Evolutionary conservation across 768 basidiomycete genomes (phyloP).

Genomic region (Tricholoma terreum): DNA sequence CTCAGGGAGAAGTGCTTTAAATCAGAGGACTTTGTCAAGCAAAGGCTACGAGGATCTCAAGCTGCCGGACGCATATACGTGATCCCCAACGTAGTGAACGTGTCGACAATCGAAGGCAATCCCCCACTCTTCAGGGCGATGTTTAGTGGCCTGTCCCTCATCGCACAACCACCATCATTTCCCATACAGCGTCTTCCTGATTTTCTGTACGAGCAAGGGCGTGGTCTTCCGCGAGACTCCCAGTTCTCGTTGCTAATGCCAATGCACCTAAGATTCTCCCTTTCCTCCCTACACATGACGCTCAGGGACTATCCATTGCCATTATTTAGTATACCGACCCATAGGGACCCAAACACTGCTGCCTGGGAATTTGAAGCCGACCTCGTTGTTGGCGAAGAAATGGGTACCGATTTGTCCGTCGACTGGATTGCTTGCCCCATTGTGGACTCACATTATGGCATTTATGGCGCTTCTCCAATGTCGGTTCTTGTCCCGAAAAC

Average conservation of each 20-base stretch:
- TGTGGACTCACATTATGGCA: slow-evolving; percentile 51
- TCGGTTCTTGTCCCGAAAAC: slow-evolving; percentile 77
- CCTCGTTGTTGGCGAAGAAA: slow-evolving; percentile 85
- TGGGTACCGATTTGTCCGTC: slow-evolving; percentile 63
- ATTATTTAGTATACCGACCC: slow-evolving; percentile 66
- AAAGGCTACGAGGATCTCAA: slow-evolving; percentile 40
- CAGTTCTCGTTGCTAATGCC: slow-evolving; percentile 81
- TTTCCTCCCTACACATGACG: slow-evolving; percentile 56
- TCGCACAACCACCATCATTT: slow-evolving; percentile 60
- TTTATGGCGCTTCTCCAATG: slow-evolving; percentile 50
- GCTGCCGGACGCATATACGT: slow-evolving; percentile 23
- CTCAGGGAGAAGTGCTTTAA: slow-evolving; percentile 43
- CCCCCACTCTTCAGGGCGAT: slow-evolving; percentile 73
- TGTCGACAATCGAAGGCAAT: slow-evolving; percentile 28
- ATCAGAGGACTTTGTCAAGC: slow-evolving; percentile 46
- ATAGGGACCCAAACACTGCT: slow-evolving; percentile 32
- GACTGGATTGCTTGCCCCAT: slow-evolving; percentile 72
- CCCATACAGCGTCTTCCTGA: slow-evolving; percentile 48
- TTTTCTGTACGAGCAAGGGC: slow-evolving; percentile 66
- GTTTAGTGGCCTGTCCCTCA: slow-evolving; percentile 56
- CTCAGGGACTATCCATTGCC: slow-evolving; percentile 91
- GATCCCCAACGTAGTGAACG: slow-evolving; percentile 44
- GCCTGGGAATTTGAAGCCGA: slow-evolving; percentile 70
- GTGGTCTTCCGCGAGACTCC: slow-evolving; percentile 64
- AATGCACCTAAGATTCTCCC: slow-evolving; percentile 68